Conservation (phyloP, 2,329 filamentous ascomycete genomes). For the Chaetomium sp. region DNA sequence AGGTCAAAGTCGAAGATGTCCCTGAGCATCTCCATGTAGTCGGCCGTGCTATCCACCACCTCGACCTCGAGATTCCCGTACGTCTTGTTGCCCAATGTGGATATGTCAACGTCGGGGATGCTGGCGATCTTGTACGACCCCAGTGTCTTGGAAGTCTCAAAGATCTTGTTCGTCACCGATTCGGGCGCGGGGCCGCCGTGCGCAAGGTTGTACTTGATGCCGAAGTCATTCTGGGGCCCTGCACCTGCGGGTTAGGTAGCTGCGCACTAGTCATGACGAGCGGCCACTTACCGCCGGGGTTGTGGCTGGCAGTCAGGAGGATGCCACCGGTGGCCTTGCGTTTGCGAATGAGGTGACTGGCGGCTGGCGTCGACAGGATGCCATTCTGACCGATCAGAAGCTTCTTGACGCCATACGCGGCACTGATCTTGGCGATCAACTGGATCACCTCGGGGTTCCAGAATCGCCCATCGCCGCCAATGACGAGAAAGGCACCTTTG, state of each 20-base stretch:
- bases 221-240: slow-evolving; percentile 94
- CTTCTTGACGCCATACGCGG: slow-evolving; percentile 98
- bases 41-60: slow-evolving; percentile 87
- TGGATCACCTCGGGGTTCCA: slow-evolving; percentile 97
- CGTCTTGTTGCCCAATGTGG: slow-evolving; percentile 77
- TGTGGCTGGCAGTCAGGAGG: slow-evolving; percentile 94
- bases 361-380: slow-evolving; percentile 94
- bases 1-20: slow-evolving; percentile 97
- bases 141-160: slow-evolving; percentile 83
- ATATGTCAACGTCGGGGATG: slow-evolving; percentile 83
- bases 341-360: slow-evolving; percentile 94
- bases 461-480: slow-evolving; percentile 95
- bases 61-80: slow-evolving; percentile 91
- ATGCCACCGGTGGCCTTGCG: slow-evolving; percentile 95
- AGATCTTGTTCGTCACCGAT: slow-evolving; percentile 97
- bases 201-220: slow-evolving; percentile 99
- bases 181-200: slow-evolving; percentile 96
- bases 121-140: slow-evolving; percentile 90
- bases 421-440: slow-evolving; percentile 94
- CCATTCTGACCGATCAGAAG: slow-evolving; percentile 93
- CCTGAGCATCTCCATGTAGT: slow-evolving; percentile 95
- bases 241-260: slow-evolving; percentile 18
- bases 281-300: slow-evolving; percentile 78
- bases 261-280: neutral
- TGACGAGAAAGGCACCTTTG: slow-evolving; percentile 78